phyloP scores from a whole-genome alignment of 768 basidiomycete genomes.

The Termitomyces sp. region DNA sequence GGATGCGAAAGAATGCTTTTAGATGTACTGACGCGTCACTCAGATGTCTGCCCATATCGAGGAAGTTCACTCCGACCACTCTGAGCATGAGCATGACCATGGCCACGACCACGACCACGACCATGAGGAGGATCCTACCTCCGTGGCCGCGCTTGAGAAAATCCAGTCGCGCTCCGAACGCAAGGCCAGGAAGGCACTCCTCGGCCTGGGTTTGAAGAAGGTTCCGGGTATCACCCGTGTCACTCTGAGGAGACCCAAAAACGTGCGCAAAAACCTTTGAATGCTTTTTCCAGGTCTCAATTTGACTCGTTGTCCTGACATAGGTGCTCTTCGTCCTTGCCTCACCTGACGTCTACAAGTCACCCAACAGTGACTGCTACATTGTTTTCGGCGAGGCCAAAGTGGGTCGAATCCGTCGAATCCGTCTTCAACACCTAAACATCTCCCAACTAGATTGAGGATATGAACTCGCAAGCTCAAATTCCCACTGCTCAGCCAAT shows the following conservation, averaged over 20 bases:
- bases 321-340: conserved; percentile 90
- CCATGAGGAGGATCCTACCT: conserved; percentile 79
- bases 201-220: conserved; percentile 87
- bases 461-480: conserved; percentile 79
- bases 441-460: conserved; percentile 59
- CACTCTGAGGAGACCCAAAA: conserved; percentile 91
- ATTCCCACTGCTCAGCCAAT: conserved; percentile 78
- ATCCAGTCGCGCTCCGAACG: conserved; percentile 93
- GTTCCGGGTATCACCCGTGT: conserved; percentile 93
- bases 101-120: conserved; percentile 48
- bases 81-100: conserved; percentile 51
- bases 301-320: neutral
- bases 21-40: conserved; percentile 28
- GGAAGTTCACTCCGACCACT: conserved; percentile 79
- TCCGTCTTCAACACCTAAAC: neutral
- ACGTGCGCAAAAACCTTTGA: conserved; percentile 47
- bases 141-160: conserved; percentile 82
- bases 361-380: conserved; percentile 95
- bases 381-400: conserved; percentile 99
- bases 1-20: conserved; percentile 25
- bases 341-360: conserved; percentile 96
- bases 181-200: conserved; percentile 91
- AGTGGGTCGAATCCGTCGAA: conserved; percentile 29
- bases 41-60: conserved; percentile 83
- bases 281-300: neutral